Base-by-base conservation (phyloP, 352 stramenopile genomes). In the Globisporangium orthogonon region DNA sequence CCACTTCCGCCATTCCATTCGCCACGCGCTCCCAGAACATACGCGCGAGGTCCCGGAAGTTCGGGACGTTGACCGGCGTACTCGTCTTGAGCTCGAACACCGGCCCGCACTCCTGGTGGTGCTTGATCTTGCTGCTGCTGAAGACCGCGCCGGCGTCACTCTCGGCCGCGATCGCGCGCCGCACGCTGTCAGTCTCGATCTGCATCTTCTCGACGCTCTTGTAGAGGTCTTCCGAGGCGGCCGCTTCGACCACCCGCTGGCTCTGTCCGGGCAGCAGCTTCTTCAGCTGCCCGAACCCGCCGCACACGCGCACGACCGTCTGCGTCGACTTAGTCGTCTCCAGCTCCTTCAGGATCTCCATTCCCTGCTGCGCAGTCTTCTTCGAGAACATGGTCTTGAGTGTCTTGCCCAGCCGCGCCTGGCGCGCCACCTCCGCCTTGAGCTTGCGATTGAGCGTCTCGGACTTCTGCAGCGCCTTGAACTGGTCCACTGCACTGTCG, bases 31-130 rank as follows among this genome's bases (percentile, higher is more conserved):
- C 7, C 40, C 56, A 61, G 29, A 61, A 61, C 4, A 46, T 18
- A 4, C 45, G 11, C 0, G 48, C 48, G 33, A 61, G 10, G 4
- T 54, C 15, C 11, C 43, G 56, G n/a, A 61, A 61, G 49, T 56
- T 51, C 17, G 13, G 33, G 23, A 51, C 39, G 14, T 43, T 18
- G 2, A 56, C 49, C 10, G 56, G 56, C n/a, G 56, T 61, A n/a
- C 56, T 61, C 1, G 56, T 52, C 40, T 61, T 61, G 29, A 61
- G 48, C 39, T 61, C 56, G n/a, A 55, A 61, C 10, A 61, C 56
- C 30, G 56, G 56, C 14, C 56, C 56, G 28, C 56, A 51, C 39
- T 50, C 48, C 7, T 45, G 30, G 29, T 61, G 37, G 35, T 44
- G 18, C 41, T 56, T 50, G 1, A 41, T 61, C 39, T 52, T 56